Evolutionary conservation across 2,329 filamentous ascomycete species (phyloP).

Genomic region (Colletotrichum eremochloae): DNA sequence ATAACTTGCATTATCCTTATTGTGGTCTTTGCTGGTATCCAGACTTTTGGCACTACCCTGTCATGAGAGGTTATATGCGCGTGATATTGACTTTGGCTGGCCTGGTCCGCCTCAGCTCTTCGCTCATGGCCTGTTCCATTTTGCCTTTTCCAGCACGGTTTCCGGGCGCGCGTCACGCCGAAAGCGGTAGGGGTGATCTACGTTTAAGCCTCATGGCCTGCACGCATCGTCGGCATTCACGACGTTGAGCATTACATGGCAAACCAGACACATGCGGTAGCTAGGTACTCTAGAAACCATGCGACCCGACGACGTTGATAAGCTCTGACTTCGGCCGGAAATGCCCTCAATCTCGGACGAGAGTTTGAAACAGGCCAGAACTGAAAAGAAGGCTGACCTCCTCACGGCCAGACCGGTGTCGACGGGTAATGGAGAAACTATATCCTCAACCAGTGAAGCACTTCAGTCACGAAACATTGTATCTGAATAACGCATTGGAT

Average conservation of each 20-base stretch:
- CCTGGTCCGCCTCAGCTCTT: neutral
- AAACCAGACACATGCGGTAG: slow-evolving; percentile 3
- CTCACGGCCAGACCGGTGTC: neutral
- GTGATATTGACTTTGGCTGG: neutral
- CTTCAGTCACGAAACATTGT: neutral
- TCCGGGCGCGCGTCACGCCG: slow-evolving; percentile 27
- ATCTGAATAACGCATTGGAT: neutral
- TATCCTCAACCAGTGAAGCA: neutral
- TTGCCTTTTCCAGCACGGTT: neutral
- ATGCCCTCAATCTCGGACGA: slow-evolving; percentile 1
- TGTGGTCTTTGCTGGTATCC: neutral
- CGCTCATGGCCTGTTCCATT: neutral
- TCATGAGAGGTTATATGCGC: neutral
- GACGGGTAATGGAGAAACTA: neutral
- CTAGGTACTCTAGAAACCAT: neutral
- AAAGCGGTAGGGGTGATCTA: slow-evolving; percentile 2
- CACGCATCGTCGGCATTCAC: neutral
- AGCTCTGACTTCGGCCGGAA: slow-evolving; percentile 11
- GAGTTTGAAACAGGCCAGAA: slow-evolving; percentile 3
- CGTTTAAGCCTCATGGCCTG: slow-evolving; percentile 6
- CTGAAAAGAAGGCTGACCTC: slow-evolving; percentile 1
- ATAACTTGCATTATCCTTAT: neutral
- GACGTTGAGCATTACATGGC: neutral
- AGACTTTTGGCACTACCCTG: neutral
- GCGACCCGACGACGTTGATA: slow-evolving; percentile 15